Percentiles rank a stretch among this genome's conserved stretches.
Conservation (phyloP, 306 rosid species). For the Herpetospermum pedunculosum region DNA sequence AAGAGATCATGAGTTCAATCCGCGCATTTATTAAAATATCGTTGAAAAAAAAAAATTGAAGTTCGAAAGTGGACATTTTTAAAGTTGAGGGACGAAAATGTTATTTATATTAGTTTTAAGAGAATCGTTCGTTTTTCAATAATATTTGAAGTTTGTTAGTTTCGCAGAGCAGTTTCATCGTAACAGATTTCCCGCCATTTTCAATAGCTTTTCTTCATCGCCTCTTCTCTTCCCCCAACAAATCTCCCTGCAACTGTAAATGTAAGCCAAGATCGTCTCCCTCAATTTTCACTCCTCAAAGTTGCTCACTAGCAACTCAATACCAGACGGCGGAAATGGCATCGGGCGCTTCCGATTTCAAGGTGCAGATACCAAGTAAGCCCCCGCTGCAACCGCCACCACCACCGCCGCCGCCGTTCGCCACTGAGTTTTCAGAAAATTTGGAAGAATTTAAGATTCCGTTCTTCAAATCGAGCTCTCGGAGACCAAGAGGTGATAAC, state of each 20-base stretch:
- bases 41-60: too few species aligned
- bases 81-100: too few species aligned
- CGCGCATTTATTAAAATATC: too few species aligned
- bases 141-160: not conserved
- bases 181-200: constrained; percentile 54
- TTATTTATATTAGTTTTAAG: too few species aligned
- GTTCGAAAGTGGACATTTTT: too few species aligned
- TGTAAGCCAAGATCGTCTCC: not conserved
- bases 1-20: too few species aligned
- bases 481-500: constrained; percentile 43
- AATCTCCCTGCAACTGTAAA: not conserved
- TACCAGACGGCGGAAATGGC: constrained; percentile 14
- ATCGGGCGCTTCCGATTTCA: constrained; percentile 23
- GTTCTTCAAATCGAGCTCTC: constrained; percentile 21
- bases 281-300: not conserved
- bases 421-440: constrained; percentile 12
- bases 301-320: constrained; percentile 4
- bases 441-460: constrained; percentile 27
- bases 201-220: constrained; percentile 19
- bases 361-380: constrained; percentile 40
- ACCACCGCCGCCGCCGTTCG: constrained; percentile 6
- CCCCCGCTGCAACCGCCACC: constrained; percentile 6
- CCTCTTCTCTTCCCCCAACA: not conserved
- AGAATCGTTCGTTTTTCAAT: too few species aligned
- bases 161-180: not conserved